Evolutionary conservation across 2,329 filamentous ascomycete species (phyloP).

Genomic region (Ilyonectria mors-panacis): DNA sequence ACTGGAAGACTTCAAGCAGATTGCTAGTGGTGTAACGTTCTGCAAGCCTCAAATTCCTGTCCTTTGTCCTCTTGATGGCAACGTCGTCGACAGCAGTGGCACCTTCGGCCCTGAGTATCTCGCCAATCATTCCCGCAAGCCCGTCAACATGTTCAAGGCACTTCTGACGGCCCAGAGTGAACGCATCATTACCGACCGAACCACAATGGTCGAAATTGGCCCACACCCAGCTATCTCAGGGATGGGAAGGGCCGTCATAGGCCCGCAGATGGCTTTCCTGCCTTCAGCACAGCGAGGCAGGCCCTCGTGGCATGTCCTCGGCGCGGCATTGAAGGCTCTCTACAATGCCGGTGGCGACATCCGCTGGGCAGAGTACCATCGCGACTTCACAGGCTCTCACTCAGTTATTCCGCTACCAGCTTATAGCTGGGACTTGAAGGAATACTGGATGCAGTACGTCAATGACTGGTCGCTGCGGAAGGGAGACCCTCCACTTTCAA

Average conservation of each 20-base stretch:
- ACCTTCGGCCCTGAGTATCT: slow-evolving; percentile 35
- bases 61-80: slow-evolving; percentile 34
- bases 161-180: slow-evolving; percentile 20
- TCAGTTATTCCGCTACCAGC: slow-evolving; percentile 73
- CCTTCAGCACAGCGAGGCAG: slow-evolving; percentile 33
- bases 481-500: slow-evolving; percentile 51
- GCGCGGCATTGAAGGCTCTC: slow-evolving; percentile 18
- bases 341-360: slow-evolving; percentile 36
- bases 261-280: slow-evolving; percentile 32
- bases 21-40: slow-evolving; percentile 28
- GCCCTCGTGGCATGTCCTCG: slow-evolving; percentile 31
- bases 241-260: slow-evolving; percentile 38
- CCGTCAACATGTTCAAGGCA: slow-evolving; percentile 37
- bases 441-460: slow-evolving; percentile 75
- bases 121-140: slow-evolving; percentile 32
- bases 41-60: slow-evolving; percentile 15
- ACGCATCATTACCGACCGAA: slow-evolving; percentile 16
- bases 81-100: slow-evolving; percentile 15
- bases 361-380: slow-evolving; percentile 50
- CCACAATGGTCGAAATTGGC: slow-evolving; percentile 38
- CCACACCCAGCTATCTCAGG: slow-evolving; percentile 39
- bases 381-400: slow-evolving; percentile 32
- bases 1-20: slow-evolving; percentile 62
- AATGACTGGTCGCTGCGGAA: slow-evolving; percentile 82
- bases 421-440: slow-evolving; percentile 82